phyloP scores from a whole-genome alignment of 2,329 filamentous ascomycete genomes.

The Pyrenochaeta sp. region DNA sequence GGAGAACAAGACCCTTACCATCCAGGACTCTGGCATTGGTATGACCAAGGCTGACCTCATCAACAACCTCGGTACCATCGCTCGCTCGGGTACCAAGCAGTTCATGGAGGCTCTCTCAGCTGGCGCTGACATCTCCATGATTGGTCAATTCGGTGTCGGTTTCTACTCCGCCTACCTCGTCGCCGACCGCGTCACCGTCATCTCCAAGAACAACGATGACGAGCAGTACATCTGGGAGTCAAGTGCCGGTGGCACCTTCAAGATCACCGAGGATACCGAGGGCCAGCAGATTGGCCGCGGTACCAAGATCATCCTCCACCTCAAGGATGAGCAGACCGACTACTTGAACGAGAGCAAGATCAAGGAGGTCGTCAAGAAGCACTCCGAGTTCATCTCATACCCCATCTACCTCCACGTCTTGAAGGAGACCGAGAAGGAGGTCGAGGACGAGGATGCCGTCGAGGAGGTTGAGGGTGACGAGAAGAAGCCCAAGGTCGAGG shows the following conservation, averaged over 20 bases:
- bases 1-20: constrained; percentile 95
- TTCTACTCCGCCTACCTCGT: constrained; percentile 99
- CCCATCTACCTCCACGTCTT: constrained; percentile 99
- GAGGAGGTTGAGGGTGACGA: constrained; percentile 75
- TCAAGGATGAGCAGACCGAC: constrained; percentile 99
- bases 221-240: constrained; percentile 99
- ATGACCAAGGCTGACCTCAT: constrained; percentile 99
- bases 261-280: constrained; percentile 86
- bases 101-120: constrained; percentile 99
- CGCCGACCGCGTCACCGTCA: constrained; percentile 91
- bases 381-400: constrained; percentile 99
- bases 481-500: constrained; percentile 96
- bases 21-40: constrained; percentile 98
- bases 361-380: constrained; percentile 99
- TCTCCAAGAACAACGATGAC: constrained; percentile 99
- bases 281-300: constrained; percentile 91
- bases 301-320: constrained; percentile 96
- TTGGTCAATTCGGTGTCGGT: constrained; percentile 99
- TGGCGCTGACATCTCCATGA: constrained; percentile 99
- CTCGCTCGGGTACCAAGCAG: constrained; percentile 99
- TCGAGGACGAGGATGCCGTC: constrained; percentile 88
- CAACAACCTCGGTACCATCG: constrained; percentile 99
- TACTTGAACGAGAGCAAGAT: constrained; percentile 99
- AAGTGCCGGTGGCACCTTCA: constrained; percentile 96
- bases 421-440: constrained; percentile 99